A percentile compares a stretch with the other conserved stretches of the same genome.
phyloP scores from a whole-genome alignment of 2,329 filamentous ascomycete species.

The Xylaria sp. region DNA sequence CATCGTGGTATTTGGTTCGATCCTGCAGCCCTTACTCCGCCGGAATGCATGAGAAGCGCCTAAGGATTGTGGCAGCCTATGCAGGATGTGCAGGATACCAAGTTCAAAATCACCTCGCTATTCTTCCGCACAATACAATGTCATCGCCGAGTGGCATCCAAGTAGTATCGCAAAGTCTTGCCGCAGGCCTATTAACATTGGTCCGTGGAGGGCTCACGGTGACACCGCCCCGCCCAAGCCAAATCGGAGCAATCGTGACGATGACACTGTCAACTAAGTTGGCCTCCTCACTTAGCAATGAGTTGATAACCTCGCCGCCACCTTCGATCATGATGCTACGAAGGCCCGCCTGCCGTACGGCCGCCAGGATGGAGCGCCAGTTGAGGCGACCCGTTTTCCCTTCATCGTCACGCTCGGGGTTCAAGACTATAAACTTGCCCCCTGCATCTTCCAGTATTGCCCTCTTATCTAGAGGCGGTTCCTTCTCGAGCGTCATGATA shows the following conservation, averaged over 20 bases:
- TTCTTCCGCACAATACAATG: slow-evolving; percentile 80
- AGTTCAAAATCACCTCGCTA: slow-evolving; percentile 46
- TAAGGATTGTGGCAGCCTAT: no score
- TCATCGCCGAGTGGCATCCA: slow-evolving; percentile 87
- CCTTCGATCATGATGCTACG: slow-evolving; percentile 92
- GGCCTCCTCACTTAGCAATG: slow-evolving; percentile 72
- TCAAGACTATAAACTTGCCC: slow-evolving; percentile 62
- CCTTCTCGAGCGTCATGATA: slow-evolving; percentile 67
- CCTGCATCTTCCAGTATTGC: slow-evolving; percentile 60
- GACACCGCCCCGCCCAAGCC: slow-evolving; percentile 86
- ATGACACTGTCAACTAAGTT: slow-evolving; percentile 80
- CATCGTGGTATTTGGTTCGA: no score
- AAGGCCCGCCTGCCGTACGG: slow-evolving; percentile 69
- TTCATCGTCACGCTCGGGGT: slow-evolving; percentile 38
- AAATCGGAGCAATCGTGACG: slow-evolving; percentile 88
- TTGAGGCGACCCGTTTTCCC: slow-evolving; percentile 59
- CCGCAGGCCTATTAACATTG: slow-evolving; percentile 65
- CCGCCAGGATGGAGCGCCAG: slow-evolving; percentile 73
- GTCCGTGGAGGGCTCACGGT: slow-evolving; percentile 76
- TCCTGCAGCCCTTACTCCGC: no score
- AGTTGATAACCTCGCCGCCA: slow-evolving; percentile 83
- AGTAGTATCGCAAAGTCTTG: slow-evolving; percentile 72
- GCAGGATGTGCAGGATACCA: no score
- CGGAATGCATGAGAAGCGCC: no score
- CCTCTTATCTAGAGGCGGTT: slow-evolving; percentile 58